Evolutionary conservation across 2,329 filamentous ascomycete genomes (phyloP), one percentile per base, ranked within the genome.

Genomic region (Elsinoe fawcettii): DNA sequence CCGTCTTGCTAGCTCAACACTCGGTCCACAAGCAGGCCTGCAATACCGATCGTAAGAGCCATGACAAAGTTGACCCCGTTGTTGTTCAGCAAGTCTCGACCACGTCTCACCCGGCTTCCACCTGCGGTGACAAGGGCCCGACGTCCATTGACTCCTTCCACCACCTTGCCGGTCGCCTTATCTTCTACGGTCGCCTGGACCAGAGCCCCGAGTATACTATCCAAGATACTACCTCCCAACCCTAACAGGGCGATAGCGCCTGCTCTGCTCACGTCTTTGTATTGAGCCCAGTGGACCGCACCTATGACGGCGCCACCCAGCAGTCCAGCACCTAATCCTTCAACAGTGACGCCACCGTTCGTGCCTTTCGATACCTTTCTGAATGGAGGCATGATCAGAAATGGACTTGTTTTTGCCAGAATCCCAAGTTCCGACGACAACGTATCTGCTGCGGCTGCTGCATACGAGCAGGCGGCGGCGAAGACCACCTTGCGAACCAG

Each of bases 401-500:
- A 84, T 7, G 93, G 93, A 44, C 82, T 75, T 22, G 80, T 80
- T 59, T 79, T 82, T 5, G 91, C 87, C 11, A 99, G 78, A 58
- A 99, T 99, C 12, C 93, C 93, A 18, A 99, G 83, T 74, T 99
- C 93, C 9, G 90, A 96, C 58, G 88, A 91, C 70, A 96, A 93
- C 0, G 93, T 99, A 70, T 99, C 93, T 51, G 92, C 89, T 18
- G 90, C 84, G 8, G 95, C 90, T 51, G 89, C 88, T 23, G 90
- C 92, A 67, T 99, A 99, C 74, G 96, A 27, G 18, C 37, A 43
- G n/a, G 54, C 54, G 92, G 34, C 83, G 84, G 51, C 75, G n/a
- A 43, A 32, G 5, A 16, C 43, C 5, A 46, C 23, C 9, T 5
- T 54, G 1, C 11, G 34, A 18, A 46, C 34, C 6, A 49, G 9